phyloP scores from a whole-genome alignment of 2,329 filamentous ascomycete species.

The Camillea tinctor region DNA sequence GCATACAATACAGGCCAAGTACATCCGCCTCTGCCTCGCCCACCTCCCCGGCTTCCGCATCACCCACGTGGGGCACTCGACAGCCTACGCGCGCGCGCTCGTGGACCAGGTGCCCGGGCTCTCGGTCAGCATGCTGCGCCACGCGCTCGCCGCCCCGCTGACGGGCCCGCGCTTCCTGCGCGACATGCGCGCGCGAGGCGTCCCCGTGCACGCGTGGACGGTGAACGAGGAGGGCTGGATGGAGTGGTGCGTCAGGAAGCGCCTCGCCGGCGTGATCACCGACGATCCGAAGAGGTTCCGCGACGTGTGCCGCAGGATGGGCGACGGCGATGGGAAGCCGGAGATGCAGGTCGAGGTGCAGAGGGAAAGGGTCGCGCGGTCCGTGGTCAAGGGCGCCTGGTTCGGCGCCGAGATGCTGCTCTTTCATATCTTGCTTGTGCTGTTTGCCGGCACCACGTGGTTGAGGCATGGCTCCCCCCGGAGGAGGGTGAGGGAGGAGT shows the following conservation, averaged over 20 bases:
- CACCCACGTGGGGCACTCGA: slow-evolving; percentile 67
- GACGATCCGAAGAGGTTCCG: slow-evolving; percentile 73
- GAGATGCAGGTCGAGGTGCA: background rate
- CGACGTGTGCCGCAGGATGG: slow-evolving; percentile 50
- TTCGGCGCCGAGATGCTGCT: slow-evolving; percentile 6
- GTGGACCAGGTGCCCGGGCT: slow-evolving; percentile 61
- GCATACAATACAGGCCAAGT: slow-evolving; percentile 51
- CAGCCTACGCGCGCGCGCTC: slow-evolving; percentile 69
- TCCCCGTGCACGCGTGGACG: slow-evolving; percentile 78
- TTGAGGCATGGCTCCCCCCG: slow-evolving; percentile 16
- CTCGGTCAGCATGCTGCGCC: slow-evolving; percentile 75
- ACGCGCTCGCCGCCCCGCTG: slow-evolving; percentile 64
- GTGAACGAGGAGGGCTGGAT: slow-evolving; percentile 78
- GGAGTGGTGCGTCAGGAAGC: slow-evolving; percentile 70
- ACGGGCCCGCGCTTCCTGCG: slow-evolving; percentile 65
- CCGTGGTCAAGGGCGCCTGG: background rate
- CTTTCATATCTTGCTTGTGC: slow-evolving; percentile 10
- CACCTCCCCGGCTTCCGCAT: slow-evolving; percentile 63
- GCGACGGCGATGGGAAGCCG: background rate
- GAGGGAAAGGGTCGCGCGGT: background rate
- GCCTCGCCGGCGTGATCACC: slow-evolving; percentile 81
- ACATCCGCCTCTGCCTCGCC: slow-evolving; percentile 60
- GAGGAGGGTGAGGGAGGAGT: slow-evolving; percentile 18
- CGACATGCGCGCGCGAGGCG: slow-evolving; percentile 52
- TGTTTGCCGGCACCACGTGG: slow-evolving; percentile 13